phyloP scores from a whole-genome alignment of 768 basidiomycete genomes.

The Lactarius trivialis region DNA sequence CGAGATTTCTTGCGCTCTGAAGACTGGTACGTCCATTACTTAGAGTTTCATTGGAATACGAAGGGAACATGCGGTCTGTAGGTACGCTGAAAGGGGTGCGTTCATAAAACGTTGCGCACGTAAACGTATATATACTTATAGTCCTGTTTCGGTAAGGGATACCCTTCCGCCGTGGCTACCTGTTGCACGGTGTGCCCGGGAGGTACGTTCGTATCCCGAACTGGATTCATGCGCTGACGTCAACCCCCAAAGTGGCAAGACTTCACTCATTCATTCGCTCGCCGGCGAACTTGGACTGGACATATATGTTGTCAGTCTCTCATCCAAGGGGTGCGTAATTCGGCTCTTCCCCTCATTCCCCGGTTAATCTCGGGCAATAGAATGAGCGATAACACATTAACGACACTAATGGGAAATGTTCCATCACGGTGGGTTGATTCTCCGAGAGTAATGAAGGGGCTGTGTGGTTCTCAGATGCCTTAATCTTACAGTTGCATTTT shows the following conservation, averaged over 20 bases:
- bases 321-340: slow-evolving; percentile 70
- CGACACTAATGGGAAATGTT: slow-evolving; percentile 83
- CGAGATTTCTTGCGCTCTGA: slow-evolving; percentile 79
- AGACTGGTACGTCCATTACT: slow-evolving; percentile 58
- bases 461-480: slow-evolving; percentile 19
- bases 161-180: slow-evolving; percentile 81
- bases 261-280: slow-evolving; percentile 77
- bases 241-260: slow-evolving; percentile 57
- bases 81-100: slow-evolving; percentile 87
- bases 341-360: slow-evolving; percentile 8
- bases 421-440: slow-evolving; percentile 56
- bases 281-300: slow-evolving; percentile 82
- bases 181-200: slow-evolving; percentile 80
- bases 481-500: slow-evolving; percentile 64
- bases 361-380: slow-evolving; percentile 34
- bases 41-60: slow-evolving; percentile 16
- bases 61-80: slow-evolving; percentile 28
- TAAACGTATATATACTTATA: slow-evolving; percentile 3
- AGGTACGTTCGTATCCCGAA: slow-evolving; percentile 40
- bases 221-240: slow-evolving; percentile 21
- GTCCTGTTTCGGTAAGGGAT: slow-evolving; percentile 47
- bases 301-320: slow-evolving; percentile 86
- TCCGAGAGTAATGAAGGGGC: slow-evolving; percentile 8
- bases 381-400: slow-evolving; percentile 86
- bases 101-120: slow-evolving; percentile 17